phyloP scores from a whole-genome alignment of 2,329 filamentous ascomycete species.

The Microdochium nivale region DNA sequence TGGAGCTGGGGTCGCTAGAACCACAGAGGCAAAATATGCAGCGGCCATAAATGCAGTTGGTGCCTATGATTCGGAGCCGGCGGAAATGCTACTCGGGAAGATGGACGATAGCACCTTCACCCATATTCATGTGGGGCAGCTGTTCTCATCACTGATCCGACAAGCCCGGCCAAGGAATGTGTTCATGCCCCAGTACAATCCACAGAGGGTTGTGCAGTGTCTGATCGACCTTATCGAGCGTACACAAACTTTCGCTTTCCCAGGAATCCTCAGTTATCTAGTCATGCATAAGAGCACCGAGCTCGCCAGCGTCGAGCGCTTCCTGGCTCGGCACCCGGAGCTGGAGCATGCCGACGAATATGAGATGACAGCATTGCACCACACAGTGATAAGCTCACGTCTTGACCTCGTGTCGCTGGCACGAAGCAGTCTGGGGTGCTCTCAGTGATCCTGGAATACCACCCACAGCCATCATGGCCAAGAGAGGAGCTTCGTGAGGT shows the following conservation, averaged over 20 bases:
- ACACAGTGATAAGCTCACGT: background rate
- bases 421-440: no score
- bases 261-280: background rate
- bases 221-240: background rate
- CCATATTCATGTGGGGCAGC: no score
- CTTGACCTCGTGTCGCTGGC: background rate
- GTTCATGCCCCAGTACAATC: background rate
- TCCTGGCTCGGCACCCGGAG: background rate
- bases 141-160: no score
- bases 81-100: no score
- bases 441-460: no score
- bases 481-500: no score
- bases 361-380: background rate
- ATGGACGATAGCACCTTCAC: no score
- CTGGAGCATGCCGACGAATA: background rate
- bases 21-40: background rate
- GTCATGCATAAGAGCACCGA: background rate
- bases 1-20: background rate
- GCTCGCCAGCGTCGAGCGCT: background rate
- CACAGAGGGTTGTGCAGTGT: background rate
- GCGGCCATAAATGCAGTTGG: background rate
- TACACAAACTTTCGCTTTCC: background rate
- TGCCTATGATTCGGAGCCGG: no score
- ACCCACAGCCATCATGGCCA: no score
- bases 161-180: no score